These are phyloP conservation scores for Phyllosticta ampelicida DNA, from an alignment of 2,329 filamentous ascomycete species.

Conservation along the genomic window DNA sequence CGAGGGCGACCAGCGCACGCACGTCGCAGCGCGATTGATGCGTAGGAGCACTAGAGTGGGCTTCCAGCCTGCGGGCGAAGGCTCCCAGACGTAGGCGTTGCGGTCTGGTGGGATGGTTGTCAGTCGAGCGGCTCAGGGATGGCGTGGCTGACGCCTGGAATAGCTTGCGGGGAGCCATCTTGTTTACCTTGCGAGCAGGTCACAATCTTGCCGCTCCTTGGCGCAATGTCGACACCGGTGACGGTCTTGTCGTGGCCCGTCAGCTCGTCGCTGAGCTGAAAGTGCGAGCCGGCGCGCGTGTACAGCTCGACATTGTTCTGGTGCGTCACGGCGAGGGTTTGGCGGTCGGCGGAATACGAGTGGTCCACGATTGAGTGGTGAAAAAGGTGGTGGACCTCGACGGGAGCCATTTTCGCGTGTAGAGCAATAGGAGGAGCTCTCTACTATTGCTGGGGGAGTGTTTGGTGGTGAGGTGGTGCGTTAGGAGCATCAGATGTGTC, in stretches of 20 bases:
- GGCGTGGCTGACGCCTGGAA: not conserved
- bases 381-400: slow-evolving; percentile 94
- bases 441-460: slow-evolving; percentile 51
- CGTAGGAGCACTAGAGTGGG: slow-evolving; percentile 92
- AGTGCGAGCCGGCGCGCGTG: slow-evolving; percentile 58
- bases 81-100: slow-evolving; percentile 97
- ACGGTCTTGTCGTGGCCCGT: slow-evolving; percentile 96
- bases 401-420: slow-evolving; percentile 57
- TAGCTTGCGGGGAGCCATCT: not conserved
- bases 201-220: slow-evolving; percentile 82
- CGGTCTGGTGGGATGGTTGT: slow-evolving; percentile 51
- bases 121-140: slow-evolving; percentile 11
- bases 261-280: slow-evolving; percentile 80
- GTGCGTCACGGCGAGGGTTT: slow-evolving; percentile 79
- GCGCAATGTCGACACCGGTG: slow-evolving; percentile 91
- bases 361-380: slow-evolving; percentile 94
- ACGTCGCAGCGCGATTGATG: slow-evolving; percentile 93
- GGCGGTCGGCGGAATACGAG: slow-evolving; percentile 88
- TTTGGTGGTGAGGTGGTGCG: not conserved
- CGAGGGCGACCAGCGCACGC: slow-evolving; percentile 92
- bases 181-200: slow-evolving; percentile 86
- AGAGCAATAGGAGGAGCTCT: slow-evolving; percentile 87
- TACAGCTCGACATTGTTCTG: slow-evolving; percentile 90
- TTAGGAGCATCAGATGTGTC: not conserved
- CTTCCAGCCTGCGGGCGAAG: slow-evolving; percentile 85